phyloP scores from a whole-genome alignment of 2,329 filamentous ascomycete species.

The Alternaria viburni region DNA sequence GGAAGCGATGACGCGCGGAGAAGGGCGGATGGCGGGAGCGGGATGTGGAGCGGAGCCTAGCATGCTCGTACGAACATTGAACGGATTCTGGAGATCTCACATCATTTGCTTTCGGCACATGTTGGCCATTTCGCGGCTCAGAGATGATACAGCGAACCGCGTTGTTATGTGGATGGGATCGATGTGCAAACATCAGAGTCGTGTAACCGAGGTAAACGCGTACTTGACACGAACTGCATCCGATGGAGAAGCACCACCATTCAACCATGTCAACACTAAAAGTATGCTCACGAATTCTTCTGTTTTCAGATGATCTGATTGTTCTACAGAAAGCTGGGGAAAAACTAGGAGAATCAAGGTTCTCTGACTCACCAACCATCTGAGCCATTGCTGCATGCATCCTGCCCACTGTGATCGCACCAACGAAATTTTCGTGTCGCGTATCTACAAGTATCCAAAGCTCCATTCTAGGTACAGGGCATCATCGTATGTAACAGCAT shows the following conservation, averaged over 20 bases:
- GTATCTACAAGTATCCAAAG: background rate
- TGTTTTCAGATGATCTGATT: background rate
- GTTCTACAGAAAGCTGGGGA: background rate
- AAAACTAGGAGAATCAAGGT: background rate
- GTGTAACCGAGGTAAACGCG: background rate
- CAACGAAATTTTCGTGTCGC: background rate
- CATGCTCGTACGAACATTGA: background rate
- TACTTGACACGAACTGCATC: background rate
- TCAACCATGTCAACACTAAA: no score
- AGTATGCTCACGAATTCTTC: background rate
- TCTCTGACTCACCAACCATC: background rate
- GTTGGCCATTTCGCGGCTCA: no score
- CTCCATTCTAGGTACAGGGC: background rate
- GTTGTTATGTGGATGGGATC: background rate
- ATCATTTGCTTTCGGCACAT: background rate
- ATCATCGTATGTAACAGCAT: background rate
- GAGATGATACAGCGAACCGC: background rate
- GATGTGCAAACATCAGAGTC: background rate
- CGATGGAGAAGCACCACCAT: background rate
- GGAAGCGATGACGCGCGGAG: slow-evolving; percentile 1
- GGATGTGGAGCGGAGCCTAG: background rate
- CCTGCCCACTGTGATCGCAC: background rate
- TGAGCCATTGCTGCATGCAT: background rate
- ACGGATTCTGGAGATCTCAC: background rate
- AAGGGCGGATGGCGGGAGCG: background rate